Base-by-base conservation (phyloP, 768 basidiomycete genomes). In the Chalciporus pseudorubinellus region DNA sequence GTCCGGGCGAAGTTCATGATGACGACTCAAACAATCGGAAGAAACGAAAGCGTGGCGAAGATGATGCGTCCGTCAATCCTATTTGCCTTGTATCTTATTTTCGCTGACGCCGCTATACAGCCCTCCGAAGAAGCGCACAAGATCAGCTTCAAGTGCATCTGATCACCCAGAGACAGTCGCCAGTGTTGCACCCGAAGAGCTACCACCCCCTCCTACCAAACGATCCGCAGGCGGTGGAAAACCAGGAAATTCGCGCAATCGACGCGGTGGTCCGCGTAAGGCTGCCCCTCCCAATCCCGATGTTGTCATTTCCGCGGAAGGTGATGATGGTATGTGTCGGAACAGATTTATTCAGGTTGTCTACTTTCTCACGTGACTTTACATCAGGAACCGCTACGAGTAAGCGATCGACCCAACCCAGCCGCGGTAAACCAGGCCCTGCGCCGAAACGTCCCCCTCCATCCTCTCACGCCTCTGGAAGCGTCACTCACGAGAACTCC, bases 21-120 rank as follows among this genome's bases (percentile, higher is more conserved):
- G 82, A 83, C 18, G 82, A 85, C 20, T 66, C 65, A 0, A 68
- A 60, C 40, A 74, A 66, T 50, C 79, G 78, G 53, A 83, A 83
- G 60, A 92, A 91, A 70, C 79, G 90, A 64, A 92, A 91, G 67
- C 80, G 89, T 44, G 72, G 71, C 24, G 88, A 87, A 21, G 87
- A 89, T 45, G 89, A 90, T 59, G 65, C 65, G 89, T 90, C 57
- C 69, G 85, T 76, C 34, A 43, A 40, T 31, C 38, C 7, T 21
- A 10, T 40, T 40, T 18, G 21, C 41, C 22, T 6, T 40, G 26
- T 7, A 39, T 39, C 53, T 18, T 22, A 50, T 20, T 41, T 43
- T 38, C 22, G 28, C 59, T 60, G 44, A 66, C 46, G 16, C 52
- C 29, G 14, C 18, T 29, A 13, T 62, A 4, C 26, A 84, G 81